These are phyloP conservation scores for Apodospora peruviana DNA, from an alignment of 495 filamentous ascomycete species.

Conservation along the genomic window DNA sequence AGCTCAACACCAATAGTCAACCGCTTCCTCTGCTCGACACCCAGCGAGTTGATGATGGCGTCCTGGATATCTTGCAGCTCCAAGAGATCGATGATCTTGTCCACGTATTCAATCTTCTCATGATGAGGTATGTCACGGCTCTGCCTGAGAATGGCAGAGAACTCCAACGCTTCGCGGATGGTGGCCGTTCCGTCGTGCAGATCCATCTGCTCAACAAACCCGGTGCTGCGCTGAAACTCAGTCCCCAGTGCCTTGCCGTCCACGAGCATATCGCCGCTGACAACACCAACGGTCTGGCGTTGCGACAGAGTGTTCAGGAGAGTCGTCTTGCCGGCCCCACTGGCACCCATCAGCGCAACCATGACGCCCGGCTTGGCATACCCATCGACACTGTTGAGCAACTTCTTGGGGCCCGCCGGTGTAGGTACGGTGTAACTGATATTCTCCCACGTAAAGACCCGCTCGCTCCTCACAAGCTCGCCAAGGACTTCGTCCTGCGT, in stretches of 20 bases:
- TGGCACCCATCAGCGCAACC: constrained; percentile 79
- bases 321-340: constrained; percentile 74
- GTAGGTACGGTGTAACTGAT: constrained; percentile 62
- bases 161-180: constrained; percentile 77
- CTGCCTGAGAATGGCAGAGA: constrained; percentile 77
- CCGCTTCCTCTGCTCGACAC: constrained; percentile 55
- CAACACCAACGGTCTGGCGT: constrained; percentile 65
- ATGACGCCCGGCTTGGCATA: constrained; percentile 77
- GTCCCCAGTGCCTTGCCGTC: constrained; percentile 62
- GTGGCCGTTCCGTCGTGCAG: constrained; percentile 77
- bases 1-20: constrained; percentile 91
- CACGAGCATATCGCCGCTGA: constrained; percentile 70
- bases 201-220: constrained; percentile 86
- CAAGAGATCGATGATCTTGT: constrained; percentile 81
- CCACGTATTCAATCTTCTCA: constrained; percentile 79
- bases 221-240: constrained; percentile 76
- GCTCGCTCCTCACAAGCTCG: constrained; percentile 11
- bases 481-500: constrained; percentile 10
- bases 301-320: constrained; percentile 66
- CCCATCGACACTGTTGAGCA: constrained; percentile 68
- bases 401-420: constrained; percentile 46
- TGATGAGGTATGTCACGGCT: constrained; percentile 53
- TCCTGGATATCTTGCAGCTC: constrained; percentile 78
- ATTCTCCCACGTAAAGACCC: constrained; percentile 57
- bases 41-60: constrained; percentile 74